phyloP scores from a whole-genome alignment of 768 basidiomycete species.

The Tremella mesenterica region DNA sequence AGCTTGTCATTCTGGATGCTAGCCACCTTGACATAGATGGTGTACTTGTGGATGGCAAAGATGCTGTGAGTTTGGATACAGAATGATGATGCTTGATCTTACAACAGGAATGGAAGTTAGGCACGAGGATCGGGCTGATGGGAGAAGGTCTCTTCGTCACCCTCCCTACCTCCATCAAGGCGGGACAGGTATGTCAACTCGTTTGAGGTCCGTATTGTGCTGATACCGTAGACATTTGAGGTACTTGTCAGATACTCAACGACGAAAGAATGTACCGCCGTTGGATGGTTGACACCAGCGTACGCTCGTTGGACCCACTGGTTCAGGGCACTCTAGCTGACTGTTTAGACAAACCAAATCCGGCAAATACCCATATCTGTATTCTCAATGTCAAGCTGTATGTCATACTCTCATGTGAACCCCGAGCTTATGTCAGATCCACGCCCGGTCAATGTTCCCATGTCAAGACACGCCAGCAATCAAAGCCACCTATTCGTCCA shows the following conservation, averaged over 20 bases:
- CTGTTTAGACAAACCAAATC: conserved; percentile 70
- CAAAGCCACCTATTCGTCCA: conserved; percentile 85
- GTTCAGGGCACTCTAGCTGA: neutral
- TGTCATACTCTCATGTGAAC: no score
- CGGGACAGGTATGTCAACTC: conserved; percentile 19
- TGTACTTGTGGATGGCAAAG: conserved; percentile 52
- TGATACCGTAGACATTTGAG: conserved; percentile 1
- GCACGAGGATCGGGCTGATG: conserved; percentile 51
- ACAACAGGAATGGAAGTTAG: conserved; percentile 14
- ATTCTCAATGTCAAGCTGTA: conserved; percentile 88
- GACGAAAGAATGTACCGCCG: conserved; percentile 61
- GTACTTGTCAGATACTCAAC: conserved; percentile 63
- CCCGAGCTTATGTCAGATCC: conserved; percentile 51
- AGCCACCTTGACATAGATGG: conserved; percentile 55
- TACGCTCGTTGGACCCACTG: neutral
- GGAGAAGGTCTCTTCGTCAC: conserved; percentile 64
- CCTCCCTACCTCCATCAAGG: conserved; percentile 48
- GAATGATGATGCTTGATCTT: neutral
- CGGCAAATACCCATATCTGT: conserved; percentile 73
- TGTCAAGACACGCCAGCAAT: conserved; percentile 82
- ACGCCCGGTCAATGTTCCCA: conserved; percentile 69
- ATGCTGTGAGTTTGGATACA: conserved; percentile 46
- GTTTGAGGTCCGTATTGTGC: neutral
- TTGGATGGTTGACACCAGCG: conserved; percentile 80
- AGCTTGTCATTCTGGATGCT: conserved; percentile 61